phyloP scores from a whole-genome alignment of 257 asterid species.

The Ajuga chamaepitys region DNA sequence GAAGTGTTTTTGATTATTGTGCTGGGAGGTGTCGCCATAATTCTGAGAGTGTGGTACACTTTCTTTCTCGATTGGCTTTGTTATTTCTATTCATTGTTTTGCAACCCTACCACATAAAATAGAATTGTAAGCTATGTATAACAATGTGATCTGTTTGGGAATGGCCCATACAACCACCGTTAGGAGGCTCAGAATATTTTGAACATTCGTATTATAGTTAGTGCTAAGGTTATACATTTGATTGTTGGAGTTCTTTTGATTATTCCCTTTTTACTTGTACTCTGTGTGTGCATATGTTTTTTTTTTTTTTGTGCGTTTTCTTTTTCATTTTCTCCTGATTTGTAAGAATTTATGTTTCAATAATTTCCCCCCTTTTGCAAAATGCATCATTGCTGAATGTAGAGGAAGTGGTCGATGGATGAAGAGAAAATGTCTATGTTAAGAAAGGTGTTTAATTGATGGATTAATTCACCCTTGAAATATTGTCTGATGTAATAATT shows the following conservation, averaged over 20 bases:
- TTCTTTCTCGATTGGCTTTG: slow-evolving; percentile 7
- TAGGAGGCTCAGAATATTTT: not conserved
- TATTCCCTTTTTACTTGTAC: not conserved
- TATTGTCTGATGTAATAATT: not conserved
- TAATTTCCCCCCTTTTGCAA: not conserved
- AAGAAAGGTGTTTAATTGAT: not conserved
- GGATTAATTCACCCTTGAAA: not conserved
- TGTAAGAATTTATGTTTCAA: not conserved
- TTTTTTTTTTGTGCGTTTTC: not conserved
- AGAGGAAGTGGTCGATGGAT: slow-evolving; percentile 2
- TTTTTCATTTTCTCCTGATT: not conserved
- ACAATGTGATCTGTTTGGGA: not conserved
- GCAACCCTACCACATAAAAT: not conserved
- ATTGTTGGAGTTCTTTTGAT: not conserved
- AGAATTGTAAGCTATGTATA: not conserved
- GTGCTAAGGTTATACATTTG: not conserved
- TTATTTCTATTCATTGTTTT: not conserved
- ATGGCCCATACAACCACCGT: not conserved
- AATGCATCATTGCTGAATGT: not conserved
- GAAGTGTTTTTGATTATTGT: slow-evolving; percentile 67
- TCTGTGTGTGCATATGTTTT: not conserved
- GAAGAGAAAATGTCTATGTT: not conserved
- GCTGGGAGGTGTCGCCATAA: slow-evolving; percentile 91
- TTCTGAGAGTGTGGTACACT: slow-evolving; percentile 85
- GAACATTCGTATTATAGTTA: not conserved